Evolutionary conservation across 1,284 basidiomycete species (phyloP), one percentile per base, ranked within the genome.

Genomic region (Exobasidium rhododendri): DNA sequence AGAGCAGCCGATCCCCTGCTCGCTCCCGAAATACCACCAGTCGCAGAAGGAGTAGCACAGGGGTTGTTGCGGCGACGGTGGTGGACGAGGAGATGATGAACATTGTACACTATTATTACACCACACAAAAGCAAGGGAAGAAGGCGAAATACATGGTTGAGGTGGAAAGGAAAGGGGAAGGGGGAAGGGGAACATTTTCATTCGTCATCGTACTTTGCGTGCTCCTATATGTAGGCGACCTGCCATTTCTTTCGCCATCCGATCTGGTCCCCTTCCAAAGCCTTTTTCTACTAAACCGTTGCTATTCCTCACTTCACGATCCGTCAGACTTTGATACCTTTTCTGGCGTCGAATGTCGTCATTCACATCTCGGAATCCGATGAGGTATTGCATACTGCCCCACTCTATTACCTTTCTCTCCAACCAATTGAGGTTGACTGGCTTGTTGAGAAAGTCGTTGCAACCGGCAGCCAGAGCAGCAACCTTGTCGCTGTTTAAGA

Each of bases 371-470:
- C 47, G 14, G 30, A 55, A 55, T 35, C 52, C 52, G 52, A 55
- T 55, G 17, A 55, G 52, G 55, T 78, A 78, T 70, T 78, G 77
- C 81, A 83, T 83, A 24, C 75, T 83, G 3, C 84, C 94, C 96
- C 96, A 99, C 80, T 99, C 96, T 66, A 96, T 90, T 73, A 98
- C 94, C 84, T 99, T 99, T 83, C 89, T 91, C 80, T 97, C 93
- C 57, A 99, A 83, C 96, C 96, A 99, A 54, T 89, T 85, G 22
- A 96, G 83, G 10, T 90, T 92, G 30, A 98, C 94, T 0, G 96
- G 96, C 77, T 99, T 98, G 53, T 94, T 98, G 61, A 99, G 82
- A 82, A 97, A 99, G 80, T 99, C 96, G 75, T 99, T 98, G 82
- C 96, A 99, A 2, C 96, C 96, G 0, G 96, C 96, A 0, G 91